Evolutionary conservation across 140 eudicot species (phyloP), one percentile per base, ranked within the genome.

Genomic region (Senecio squalidus): DNA sequence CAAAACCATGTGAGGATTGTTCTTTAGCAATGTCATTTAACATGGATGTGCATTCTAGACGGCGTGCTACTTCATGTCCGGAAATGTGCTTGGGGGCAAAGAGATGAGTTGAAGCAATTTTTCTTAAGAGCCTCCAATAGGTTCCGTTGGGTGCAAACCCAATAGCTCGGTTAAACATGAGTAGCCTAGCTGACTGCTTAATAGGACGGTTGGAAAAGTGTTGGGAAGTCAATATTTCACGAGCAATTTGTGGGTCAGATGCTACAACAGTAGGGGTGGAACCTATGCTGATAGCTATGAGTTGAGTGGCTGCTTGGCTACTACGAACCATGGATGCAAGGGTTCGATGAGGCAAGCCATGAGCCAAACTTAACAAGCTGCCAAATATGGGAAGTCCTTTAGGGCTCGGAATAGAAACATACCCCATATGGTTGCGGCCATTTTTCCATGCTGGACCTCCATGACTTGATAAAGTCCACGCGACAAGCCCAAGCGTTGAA

Each of bases 391-490:
- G 96, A 13, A 81, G 71, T 8, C 85, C 94, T 1, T 50, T 18
- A 0, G 87, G 90, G 39, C 94, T 82, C 1, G 87, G 85, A 53
- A 88, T 88, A 15, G 87, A 33, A 39, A 68, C 75, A 21, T 45
- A 11, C 53, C 94, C 90, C 21, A 29, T 20, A 27, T 33, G 14
- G 72, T 68, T 78, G 25, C 83, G 73, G 17, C 81, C 81, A 46
- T 78, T 69, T 68, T 74, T 74, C 96, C 96, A 88, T 2, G 94
- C 88, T 0, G 69, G 58, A 15, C 96, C 90, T 1, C 94, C 94
- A 0, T 83, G 51, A 30, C 17, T 49, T 16, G 94, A 55, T 13
- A 78, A 49, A 57, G 79, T 78, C 89, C 89, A 88, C 11, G 79
- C 47, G 25, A 79, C 30, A 17, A 74, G 17, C 1, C 69, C 67